A percentile compares a stretch with the other conserved stretches of the same genome.
Conservation (phyloP, 2,329 filamentous ascomycete genomes). For the Daldinia eschscholtzii region DNA sequence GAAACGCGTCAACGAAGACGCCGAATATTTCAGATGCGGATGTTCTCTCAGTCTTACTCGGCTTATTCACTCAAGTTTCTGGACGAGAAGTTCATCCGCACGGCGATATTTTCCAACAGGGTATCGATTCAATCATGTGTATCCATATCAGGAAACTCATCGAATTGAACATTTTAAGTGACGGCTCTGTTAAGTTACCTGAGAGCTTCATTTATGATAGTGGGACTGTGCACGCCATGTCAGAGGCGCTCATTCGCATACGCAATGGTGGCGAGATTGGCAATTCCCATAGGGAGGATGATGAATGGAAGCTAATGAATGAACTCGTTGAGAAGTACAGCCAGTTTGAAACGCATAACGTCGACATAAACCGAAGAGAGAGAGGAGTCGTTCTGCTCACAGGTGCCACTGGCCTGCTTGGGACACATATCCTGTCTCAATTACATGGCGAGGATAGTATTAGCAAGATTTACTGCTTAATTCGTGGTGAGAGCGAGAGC, state of each 20-base stretch:
- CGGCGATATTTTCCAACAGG: conserved; percentile 68
- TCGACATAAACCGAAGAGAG: conserved; percentile 10
- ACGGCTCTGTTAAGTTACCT: conserved; percentile 54
- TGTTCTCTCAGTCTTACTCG: conserved; percentile 51
- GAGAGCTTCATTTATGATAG: conserved; percentile 72
- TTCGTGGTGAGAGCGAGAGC: conserved; percentile 60
- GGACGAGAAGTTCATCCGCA: conserved; percentile 52
- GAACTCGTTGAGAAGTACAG: conserved; percentile 50
- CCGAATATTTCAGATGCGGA: conserved; percentile 53
- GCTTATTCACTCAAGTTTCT: conserved; percentile 52
- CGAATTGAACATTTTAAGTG: conserved; percentile 44
- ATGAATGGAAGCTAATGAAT: conserved; percentile 46
- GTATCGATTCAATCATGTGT: conserved; percentile 71
- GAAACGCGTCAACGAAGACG: conserved; percentile 10
- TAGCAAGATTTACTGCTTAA: conserved; percentile 66
- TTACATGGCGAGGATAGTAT: conserved; percentile 57
- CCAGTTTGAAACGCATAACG: conserved; percentile 27
- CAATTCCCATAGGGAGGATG: conserved; percentile 4
- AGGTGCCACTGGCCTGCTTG: conserved; percentile 55
- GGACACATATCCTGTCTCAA: conserved; percentile 63
- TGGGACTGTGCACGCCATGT: conserved; percentile 60
- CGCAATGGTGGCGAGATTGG: conserved; percentile 2
- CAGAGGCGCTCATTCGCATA: conserved; percentile 42
- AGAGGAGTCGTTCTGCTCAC: conserved; percentile 46
- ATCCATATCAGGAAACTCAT: conserved; percentile 63